Conservation (phyloP, 2,329 filamentous ascomycete species). For the Scedosporium dehoogii region DNA sequence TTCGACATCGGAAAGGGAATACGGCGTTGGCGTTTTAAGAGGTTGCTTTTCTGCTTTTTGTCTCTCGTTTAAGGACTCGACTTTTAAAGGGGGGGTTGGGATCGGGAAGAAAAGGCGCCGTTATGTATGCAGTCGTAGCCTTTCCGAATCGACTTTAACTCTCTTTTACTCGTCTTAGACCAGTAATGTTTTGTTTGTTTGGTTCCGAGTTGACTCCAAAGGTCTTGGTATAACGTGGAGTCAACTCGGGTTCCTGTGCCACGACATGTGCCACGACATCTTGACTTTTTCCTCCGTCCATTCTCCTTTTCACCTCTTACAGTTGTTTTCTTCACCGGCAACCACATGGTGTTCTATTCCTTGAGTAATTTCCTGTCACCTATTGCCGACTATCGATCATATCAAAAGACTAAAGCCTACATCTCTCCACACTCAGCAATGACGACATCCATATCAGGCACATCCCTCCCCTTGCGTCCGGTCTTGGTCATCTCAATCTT, state of each 20-base stretch:
- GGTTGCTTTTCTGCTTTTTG: too few relatives aligned
- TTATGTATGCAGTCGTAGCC: neutral
- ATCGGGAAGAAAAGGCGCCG: neutral
- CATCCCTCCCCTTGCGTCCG: conserved; percentile 61
- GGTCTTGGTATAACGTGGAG: neutral
- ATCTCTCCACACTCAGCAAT: conserved; percentile 90
- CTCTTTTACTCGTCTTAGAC: neutral
- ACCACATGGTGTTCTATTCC: too few relatives aligned
- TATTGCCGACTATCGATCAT: neutral
- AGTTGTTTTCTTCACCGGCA: too few relatives aligned
- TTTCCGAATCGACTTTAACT: neutral
- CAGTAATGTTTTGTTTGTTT: neutral
- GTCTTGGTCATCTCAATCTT: conserved; percentile 92
- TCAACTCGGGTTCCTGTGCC: too few relatives aligned
- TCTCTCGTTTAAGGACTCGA: neutral
- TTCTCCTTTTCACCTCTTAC: too few relatives aligned
- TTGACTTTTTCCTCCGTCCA: too few relatives aligned
- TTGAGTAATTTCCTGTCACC: neutral
- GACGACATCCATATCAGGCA: conserved; percentile 74
- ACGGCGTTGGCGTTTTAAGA: too few relatives aligned
- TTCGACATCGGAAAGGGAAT: neutral
- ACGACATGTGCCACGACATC: too few relatives aligned
- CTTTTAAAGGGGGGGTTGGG: too few relatives aligned
- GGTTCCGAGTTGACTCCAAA: neutral
- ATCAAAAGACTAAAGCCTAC: conserved; percentile 31